Base-by-base conservation (phyloP, 805 yeast species). In the Wickerhamiella azymoides region DNA sequence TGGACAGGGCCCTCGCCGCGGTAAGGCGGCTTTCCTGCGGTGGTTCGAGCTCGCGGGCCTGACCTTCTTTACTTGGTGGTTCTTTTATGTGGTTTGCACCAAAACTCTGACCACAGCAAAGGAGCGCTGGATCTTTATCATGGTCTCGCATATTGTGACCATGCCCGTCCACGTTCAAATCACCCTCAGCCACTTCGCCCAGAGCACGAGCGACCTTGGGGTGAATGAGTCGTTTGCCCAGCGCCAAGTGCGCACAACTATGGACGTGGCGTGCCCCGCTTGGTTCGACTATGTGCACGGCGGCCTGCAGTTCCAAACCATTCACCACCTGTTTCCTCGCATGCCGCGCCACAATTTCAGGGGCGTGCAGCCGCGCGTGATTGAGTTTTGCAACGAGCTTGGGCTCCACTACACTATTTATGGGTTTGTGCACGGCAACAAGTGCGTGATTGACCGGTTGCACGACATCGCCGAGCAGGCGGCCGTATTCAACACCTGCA, bases 101-200 rank as follows among this genome's bases (percentile, higher is more conserved):
- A 70, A 72, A 38, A 49, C 68, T 2, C 62, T 85, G 24, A 73
- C 75, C 14, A 72, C 76, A 9, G 66, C 71, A 43, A 58, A 73
- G 61, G 70, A 73, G 44, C 68, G 81, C 49, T 67, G 80, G 53
- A 62, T 64, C 49, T 86, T 70, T 59, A 65, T 86, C 13, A 56
- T 84, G 69, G 75, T 83, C 5, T 78, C 88, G 36, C 94, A 85
- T 55, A 58, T 84, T 8, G 72, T 83, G 10, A 82, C 95, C 2
- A 84, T 84, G 93, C 71, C 88, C 33, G 89, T 85, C n/a, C 96
- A 85, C 61, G 94, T 85, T 27, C 95, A 86, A 60, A 85, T 85
- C 62, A 84, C 94, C 0, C 69, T 85, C 37, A 79, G 88, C 11
- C 96, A 85, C 61, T 85, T 85, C 66, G 94, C 94, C 32, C 86